Conservation (phyloP, 1,139 yeast species). For the Yamadazyma taylorii region DNA sequence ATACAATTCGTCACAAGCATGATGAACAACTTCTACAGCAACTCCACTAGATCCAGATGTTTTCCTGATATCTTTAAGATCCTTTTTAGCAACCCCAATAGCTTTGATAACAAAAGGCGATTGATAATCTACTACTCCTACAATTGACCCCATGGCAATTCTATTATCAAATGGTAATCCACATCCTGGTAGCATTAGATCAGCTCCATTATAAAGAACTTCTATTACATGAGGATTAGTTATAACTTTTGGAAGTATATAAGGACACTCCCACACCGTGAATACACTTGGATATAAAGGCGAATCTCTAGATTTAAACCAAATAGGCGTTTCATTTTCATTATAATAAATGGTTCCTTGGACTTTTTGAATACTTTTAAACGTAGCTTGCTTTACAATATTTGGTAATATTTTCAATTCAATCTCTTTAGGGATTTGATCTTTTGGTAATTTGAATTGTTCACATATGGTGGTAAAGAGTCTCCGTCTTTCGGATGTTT, state of each 20-base stretch:
- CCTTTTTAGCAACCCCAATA: conserved; percentile 63
- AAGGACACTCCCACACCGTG: conserved; percentile 71
- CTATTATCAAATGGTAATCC: conserved; percentile 68
- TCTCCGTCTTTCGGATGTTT: conserved; percentile 76
- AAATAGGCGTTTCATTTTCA: conserved; percentile 63
- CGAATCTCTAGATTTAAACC: conserved; percentile 65
- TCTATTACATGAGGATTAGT: conserved; percentile 75
- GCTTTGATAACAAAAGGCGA: conserved; percentile 70
- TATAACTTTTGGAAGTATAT: conserved; percentile 59
- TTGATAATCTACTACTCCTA: conserved; percentile 66
- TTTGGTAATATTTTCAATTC: conserved; percentile 57
- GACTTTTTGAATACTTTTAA: conserved; percentile 52
- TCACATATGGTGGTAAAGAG: conserved; percentile 49
- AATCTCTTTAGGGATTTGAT: conserved; percentile 43
- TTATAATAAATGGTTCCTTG: conserved; percentile 68
- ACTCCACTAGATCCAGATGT: conserved; percentile 61
- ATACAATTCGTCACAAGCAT: conserved; percentile 52
- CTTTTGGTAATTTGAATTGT: conserved; percentile 46
- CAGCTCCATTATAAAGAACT: conserved; percentile 73
- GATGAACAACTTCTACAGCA: conserved; percentile 64
- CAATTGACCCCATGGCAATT: conserved; percentile 53
- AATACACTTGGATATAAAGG: conserved; percentile 67
- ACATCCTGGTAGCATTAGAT: conserved; percentile 90
- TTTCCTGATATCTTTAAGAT: conserved; percentile 43
- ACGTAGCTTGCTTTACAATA: conserved; percentile 64